Base-by-base conservation (phyloP, 1,284 basidiomycete genomes). In the Thecaphora thlaspeos region DNA sequence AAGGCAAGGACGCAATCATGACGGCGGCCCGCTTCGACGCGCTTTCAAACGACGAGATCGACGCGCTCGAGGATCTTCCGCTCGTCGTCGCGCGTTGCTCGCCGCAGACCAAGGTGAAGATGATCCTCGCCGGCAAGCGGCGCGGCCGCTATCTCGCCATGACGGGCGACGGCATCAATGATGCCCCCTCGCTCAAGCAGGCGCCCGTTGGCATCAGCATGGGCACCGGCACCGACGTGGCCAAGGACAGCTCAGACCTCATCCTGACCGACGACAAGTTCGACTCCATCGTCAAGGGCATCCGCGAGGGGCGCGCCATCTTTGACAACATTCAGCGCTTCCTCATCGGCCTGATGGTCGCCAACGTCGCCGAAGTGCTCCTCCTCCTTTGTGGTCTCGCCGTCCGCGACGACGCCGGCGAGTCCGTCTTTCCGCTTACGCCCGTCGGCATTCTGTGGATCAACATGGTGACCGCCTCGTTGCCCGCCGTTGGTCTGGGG, bases 161-260 rank as follows among this genome's bases (percentile, higher is more conserved):
- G 70, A 69, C 75, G 15, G 78, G 78, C 51, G 77, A 82, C 60
- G 83, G 83, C 69, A 81, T 88, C 56, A 87, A 87, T 71, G 83
- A 84, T 68, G 81, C 81, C 7, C 83, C 83, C 11, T 80, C 83
- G 68, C 76, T 84, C 55, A 83, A 83, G 68, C 80, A 81, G 30
- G 83, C 85, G 21, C 59, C 57, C 17, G 66, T 77, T 46, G 75
- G 76, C 43, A 84, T 88, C 60, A 86, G 84, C 11, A 88, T 88
- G 86, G 87, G 86, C 34, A 83, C 82, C 7, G 86, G 86, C n/a
- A 84, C 83, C 8, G 86, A 88, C 64, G 86, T 88, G 24, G 86
- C 87, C 37, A 85, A 84, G 70, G 83, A 82, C 47, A 61, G 59
- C 28, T 71, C 76, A n/a, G 76, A 78, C 37, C 62, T 78, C 18